phyloP scores from a whole-genome alignment of 306 rosid genomes.

The Begonia fuchsioides region DNA sequence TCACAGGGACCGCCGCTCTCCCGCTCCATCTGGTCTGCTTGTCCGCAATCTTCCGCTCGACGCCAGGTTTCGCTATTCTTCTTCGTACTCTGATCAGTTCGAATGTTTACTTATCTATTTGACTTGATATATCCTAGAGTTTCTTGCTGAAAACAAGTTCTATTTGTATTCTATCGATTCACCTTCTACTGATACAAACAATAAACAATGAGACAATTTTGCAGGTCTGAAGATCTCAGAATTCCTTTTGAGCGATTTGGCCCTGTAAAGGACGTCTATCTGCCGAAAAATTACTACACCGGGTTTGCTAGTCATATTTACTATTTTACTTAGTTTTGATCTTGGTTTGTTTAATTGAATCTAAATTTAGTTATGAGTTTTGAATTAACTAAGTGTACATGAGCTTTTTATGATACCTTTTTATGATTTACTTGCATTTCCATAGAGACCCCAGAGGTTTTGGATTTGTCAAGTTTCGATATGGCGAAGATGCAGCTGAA shows the following conservation, averaged over 20 bases:
- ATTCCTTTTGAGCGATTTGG: slow-evolving; percentile 84
- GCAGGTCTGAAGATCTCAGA: slow-evolving; percentile 83
- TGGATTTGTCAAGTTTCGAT: slow-evolving; percentile 93
- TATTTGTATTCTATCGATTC: no score
- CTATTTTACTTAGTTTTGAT: no score
- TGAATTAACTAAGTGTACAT: no score
- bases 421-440: neutral
- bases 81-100: neutral
- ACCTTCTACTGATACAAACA: no score
- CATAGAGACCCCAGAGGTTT: slow-evolving; percentile 86
- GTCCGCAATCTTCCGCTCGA: slow-evolving; percentile 93
- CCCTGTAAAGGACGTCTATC: slow-evolving; percentile 94
- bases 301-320: slow-evolving; percentile 26
- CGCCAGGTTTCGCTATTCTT: slow-evolving; percentile 37
- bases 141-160: no score
- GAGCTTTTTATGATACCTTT: no score
- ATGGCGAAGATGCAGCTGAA: slow-evolving; percentile 88
- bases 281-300: slow-evolving; percentile 84
- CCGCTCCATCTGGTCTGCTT: slow-evolving; percentile 84
- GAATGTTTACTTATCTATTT: no score
- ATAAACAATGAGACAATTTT: no score
- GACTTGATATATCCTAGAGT: no score
- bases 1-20: slow-evolving; percentile 73
- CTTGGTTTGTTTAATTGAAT: no score
- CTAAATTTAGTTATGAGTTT: no score